Evolutionary conservation across 1,139 yeast genomes (phyloP).

Genomic region (Pneumocystis carinii): DNA sequence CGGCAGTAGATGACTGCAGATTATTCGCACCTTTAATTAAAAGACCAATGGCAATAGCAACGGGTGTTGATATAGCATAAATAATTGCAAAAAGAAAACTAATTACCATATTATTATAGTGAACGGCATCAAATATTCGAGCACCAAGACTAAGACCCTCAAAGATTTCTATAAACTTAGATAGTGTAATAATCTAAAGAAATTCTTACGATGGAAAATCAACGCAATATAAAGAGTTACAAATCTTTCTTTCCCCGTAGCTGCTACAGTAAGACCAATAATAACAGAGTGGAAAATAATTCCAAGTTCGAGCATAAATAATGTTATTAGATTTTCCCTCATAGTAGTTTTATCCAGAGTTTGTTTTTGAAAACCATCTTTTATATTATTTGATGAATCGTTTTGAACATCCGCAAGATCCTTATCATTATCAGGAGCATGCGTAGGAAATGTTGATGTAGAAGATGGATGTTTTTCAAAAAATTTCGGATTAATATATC

Average conservation of each 20-base stretch:
- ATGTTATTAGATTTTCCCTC: conserved; percentile 29
- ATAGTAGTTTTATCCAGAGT: conserved; percentile 12
- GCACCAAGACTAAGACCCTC: conserved; percentile 82
- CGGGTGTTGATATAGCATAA: conserved; percentile 58
- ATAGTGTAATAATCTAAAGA: background rate
- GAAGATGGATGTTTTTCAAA: conserved; percentile 7
- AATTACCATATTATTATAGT: conserved; percentile 33
- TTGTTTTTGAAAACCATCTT: background rate
- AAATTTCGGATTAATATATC: conserved; percentile 11
- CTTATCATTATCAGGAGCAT: conserved; percentile 14
- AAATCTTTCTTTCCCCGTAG: conserved; percentile 48
- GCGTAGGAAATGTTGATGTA: conserved; percentile 11
- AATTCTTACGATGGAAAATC: conserved; percentile 43
- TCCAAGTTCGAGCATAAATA: conserved; percentile 53
- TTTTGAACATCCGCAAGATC: background rate
- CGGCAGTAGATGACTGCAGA: conserved; percentile 38
- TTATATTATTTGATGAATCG: background rate
- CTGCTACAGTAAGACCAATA: conserved; percentile 50
- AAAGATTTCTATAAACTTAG: conserved; percentile 33
- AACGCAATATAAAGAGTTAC: conserved; percentile 54
- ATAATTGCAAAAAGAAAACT: conserved; percentile 46
- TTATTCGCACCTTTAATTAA: conserved; percentile 61
- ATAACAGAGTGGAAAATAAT: conserved; percentile 57
- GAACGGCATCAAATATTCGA: conserved; percentile 54
- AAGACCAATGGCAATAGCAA: conserved; percentile 68